A percentile compares a stretch with the other conserved stretches of the same genome.
Conservation (phyloP, 768 basidiomycete genomes). For the Suillus americanus region DNA sequence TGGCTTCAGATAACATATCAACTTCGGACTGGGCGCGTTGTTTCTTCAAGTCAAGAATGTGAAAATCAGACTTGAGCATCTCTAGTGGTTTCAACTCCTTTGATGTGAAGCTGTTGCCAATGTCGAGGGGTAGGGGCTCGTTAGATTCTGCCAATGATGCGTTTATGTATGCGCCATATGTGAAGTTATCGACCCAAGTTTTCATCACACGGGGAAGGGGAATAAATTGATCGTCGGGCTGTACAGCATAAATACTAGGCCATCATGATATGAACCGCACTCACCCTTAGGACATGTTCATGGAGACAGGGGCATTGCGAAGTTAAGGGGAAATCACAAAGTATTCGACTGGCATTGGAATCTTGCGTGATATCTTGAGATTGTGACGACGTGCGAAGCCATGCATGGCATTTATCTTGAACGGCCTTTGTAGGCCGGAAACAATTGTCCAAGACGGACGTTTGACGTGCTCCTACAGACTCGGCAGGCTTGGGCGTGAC, state of each 20-base stretch:
- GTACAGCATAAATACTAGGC: not conserved
- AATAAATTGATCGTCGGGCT: not conserved
- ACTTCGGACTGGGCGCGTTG: not conserved
- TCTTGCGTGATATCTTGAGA: not conserved
- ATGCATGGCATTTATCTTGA: not conserved
- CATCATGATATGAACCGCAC: not conserved
- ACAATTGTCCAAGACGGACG: not conserved
- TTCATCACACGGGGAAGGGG: not conserved
- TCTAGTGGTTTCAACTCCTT: not conserved
- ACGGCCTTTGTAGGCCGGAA: not conserved
- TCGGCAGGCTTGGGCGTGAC: not conserved
- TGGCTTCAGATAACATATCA: not conserved
- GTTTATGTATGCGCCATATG: not conserved
- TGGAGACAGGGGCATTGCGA: not conserved
- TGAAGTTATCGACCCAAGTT: not conserved
- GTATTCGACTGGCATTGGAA: not conserved
- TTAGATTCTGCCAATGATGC: not conserved
- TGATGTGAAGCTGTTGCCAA: not conserved
- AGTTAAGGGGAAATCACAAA: not conserved
- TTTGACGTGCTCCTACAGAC: not conserved
- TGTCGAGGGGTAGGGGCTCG: not conserved
- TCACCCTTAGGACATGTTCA: not conserved
- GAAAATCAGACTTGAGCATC: not conserved
- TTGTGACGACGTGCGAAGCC: not conserved
- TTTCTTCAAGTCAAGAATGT: not conserved